Base-by-base conservation (phyloP, 2,329 filamentous ascomycete species). In the Plectosphaerella sp. region DNA sequence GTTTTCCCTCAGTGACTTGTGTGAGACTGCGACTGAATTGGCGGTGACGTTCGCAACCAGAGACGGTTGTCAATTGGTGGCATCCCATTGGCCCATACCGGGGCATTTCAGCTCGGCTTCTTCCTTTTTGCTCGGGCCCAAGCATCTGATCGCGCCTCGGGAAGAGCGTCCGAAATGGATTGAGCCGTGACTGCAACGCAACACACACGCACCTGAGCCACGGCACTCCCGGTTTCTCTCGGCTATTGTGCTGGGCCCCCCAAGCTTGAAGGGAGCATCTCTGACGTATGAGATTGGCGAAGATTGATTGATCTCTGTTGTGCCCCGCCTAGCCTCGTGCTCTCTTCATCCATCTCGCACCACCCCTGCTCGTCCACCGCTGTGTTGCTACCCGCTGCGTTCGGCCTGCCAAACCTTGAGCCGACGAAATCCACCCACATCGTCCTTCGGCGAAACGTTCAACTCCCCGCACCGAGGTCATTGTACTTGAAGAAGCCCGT, bases 151-250 rank as follows among this genome's bases (percentile, higher is more conserved):
- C 18, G 41, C 41, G n/a, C 41, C 16, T 20, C n/a, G 41, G 41
- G 18, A 18, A 18, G 41, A 16, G 5, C n/a, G 41, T 33, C 28
- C 28, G 28, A 9, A 33, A 10, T 33, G 28, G 28, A 33, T 33
- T 33, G 28, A 33, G 28, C 28, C 11, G 28, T 22, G 22, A 22
- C 22, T 22, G 22, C 22, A 22, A 22, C n/a, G n/a, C n/a, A n/a
- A n/a, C n/a, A n/a, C n/a, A n/a, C 15, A 10, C 39, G 39, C 39
- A 42, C 16, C 7, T n/a, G n/a, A 43, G 41, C 41, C 41, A 43
- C 41, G 41, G 41, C 41, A 43, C 16, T 12, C 20, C 47, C 55
- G 55, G 49, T 52, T 57, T 57, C 54, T 56, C 54, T 57, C 55
- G 54, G 55, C 52, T 57, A 57, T 57, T 48, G 28, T 33, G 8